Evolutionary conservation across 2,329 filamentous ascomycete genomes (phyloP), one percentile per base, ranked within the genome.

Genomic region (Hypoxylon rubiginosum): DNA sequence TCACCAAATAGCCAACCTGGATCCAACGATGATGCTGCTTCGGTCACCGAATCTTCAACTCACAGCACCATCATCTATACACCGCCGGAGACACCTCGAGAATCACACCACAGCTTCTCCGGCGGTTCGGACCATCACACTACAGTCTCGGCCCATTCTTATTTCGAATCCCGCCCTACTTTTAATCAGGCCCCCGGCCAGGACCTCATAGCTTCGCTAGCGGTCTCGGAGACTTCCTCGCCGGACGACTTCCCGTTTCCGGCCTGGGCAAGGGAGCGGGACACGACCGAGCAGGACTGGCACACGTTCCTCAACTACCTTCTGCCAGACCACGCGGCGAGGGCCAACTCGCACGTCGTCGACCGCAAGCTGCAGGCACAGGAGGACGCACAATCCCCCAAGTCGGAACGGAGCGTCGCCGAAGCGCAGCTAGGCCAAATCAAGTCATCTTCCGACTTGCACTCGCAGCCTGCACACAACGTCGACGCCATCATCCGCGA

Each of bases 261-360:
- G 1, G 55, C 69, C 9, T 77, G 76, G 32, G 80, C 80, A 72
- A 76, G 73, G 5, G 69, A 68, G 4, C 82, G 81, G 41, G 85
- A 86, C 56, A 79, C 88, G 11, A 81, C 78, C 0, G 69, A 76
- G 13, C 82, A 85, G 70, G 87, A 90, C 72, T 90, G 87, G 87
- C 80, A 82, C 36, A 88, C 86, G 0, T 89, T 90, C 74, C 69
- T 86, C 49, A 88, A 88, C 70, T 84, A 84, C 64, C 74, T 89
- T 15, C 73, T 89, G 21, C 86, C 87, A 0, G 77, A 84, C 57
- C 82, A 85, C 72, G 76, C 79, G 4, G 75, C 77, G 0, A 72
- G 74, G 15, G 75, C 77, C 17, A 88, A 86, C 69, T 81, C 83
- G 21, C 79, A 79, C 51, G 71, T 87, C 17, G 75, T 84, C 15